Conservation (phyloP, 1,284 basidiomycete species). For the Phylloporus sp. region DNA sequence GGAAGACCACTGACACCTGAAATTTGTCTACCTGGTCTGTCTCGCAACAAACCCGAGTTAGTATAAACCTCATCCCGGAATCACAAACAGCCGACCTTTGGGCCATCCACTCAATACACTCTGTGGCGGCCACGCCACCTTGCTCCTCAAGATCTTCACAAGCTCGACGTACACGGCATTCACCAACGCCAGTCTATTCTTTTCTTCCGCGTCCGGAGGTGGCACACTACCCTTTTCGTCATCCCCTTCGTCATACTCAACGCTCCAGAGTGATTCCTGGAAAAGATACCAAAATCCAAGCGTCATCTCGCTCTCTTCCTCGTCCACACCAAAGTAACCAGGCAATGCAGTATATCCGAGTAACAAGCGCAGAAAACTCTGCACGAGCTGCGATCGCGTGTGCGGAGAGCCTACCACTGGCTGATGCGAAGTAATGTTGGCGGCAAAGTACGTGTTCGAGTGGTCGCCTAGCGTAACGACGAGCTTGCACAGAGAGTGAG, state of each 20-base stretch:
- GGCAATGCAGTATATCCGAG: conserved; percentile 78
- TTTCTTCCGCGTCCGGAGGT: conserved; percentile 40
- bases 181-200: conserved; percentile 59
- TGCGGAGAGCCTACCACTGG: conserved; percentile 33
- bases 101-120: conserved; percentile 57
- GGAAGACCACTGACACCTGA: conserved; percentile 57
- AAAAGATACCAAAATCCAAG: conserved; percentile 88
- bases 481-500: conserved; percentile 77
- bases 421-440: conserved; percentile 57
- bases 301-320: conserved; percentile 86
- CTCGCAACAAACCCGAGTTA: conserved; percentile 18
- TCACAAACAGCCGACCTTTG: conserved; percentile 55
- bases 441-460: conserved; percentile 79
- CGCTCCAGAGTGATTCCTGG: conserved; percentile 85
- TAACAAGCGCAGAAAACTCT: conserved; percentile 71
- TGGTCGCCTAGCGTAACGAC: conserved; percentile 84
- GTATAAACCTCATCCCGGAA: neutral
- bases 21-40: conserved; percentile 78
- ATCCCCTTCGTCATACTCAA: conserved; percentile 59
- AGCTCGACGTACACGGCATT: conserved; percentile 80
- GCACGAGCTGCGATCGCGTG: conserved; percentile 56
- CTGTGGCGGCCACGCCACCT: conserved; percentile 71
- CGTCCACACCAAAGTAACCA: conserved; percentile 79
- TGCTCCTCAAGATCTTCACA: conserved; percentile 69
- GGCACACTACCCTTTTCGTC: conserved; percentile 40